phyloP scores from a whole-genome alignment of 495 filamentous ascomycete genomes.

The Bombardia bombarda region DNA sequence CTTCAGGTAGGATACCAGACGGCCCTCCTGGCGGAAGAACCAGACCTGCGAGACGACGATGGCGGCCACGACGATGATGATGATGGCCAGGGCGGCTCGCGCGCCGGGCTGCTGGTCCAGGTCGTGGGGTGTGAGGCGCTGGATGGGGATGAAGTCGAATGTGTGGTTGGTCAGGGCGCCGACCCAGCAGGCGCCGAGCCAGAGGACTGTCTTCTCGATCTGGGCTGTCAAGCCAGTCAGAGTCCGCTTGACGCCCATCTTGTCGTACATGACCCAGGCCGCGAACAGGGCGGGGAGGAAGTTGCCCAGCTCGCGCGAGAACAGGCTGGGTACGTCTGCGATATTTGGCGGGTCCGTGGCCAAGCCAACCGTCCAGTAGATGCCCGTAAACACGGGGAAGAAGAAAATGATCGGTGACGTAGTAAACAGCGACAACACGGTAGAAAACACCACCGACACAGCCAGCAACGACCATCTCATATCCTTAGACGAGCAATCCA shows the following conservation, averaged over 20 bases:
- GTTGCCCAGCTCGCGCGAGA: slow-evolving; percentile 63
- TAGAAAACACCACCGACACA: slow-evolving; percentile 62
- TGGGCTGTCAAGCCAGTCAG: slow-evolving; percentile 55
- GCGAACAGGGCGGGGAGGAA: slow-evolving; percentile 72
- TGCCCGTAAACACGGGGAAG: slow-evolving; percentile 59
- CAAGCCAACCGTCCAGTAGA: slow-evolving; percentile 73
- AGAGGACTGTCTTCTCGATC: slow-evolving; percentile 65
- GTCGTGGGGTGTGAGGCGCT: slow-evolving; percentile 68
- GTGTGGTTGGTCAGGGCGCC: slow-evolving; percentile 79
- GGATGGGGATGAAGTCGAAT: slow-evolving; percentile 74
- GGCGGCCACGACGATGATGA: slow-evolving; percentile 52
- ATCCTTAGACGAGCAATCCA: slow-evolving; percentile 52
- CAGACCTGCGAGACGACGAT: slow-evolving; percentile 63
- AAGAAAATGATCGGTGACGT: slow-evolving; percentile 62
- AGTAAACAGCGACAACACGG: slow-evolving; percentile 59
- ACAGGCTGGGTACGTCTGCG: slow-evolving; percentile 39
- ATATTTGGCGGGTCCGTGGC: slow-evolving; percentile 67
- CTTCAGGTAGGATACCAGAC: slow-evolving; percentile 59
- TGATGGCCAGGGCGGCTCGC: slow-evolving; percentile 56
- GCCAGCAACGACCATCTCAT: slow-evolving; percentile 66
- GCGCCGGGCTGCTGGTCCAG: slow-evolving; percentile 72
- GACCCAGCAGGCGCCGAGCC: slow-evolving; percentile 67
- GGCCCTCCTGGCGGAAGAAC: slow-evolving; percentile 65
- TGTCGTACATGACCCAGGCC: slow-evolving; percentile 65
- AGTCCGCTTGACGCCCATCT: slow-evolving; percentile 46